Evolutionary conservation across 2,329 filamentous ascomycete genomes (phyloP), one percentile per base, ranked within the genome.

Genomic region (Aspergillus pseudotamarii): DNA sequence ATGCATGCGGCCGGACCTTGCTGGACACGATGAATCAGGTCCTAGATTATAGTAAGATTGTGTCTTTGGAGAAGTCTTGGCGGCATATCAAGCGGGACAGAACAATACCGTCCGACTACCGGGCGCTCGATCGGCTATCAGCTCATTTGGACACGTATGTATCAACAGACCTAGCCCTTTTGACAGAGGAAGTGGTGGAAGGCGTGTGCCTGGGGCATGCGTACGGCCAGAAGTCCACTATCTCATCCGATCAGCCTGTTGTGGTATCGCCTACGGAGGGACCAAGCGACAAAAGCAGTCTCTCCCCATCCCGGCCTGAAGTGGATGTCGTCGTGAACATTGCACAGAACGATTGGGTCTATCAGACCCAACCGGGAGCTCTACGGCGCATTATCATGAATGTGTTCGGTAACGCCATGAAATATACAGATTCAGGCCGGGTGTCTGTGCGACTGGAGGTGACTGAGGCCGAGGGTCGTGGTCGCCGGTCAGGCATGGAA

Each of bases 341-440:
- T 14, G 80, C 83, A 3, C 80, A 76, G 71, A 62, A 78, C 26
- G 64, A 79, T 58, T 89, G 87, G 85, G 73, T 76, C 1, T 88
- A 86, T 68, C 77, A 82, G 4, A 82, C 84, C 3, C 83, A 88
- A 54, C 82, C 85, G 0, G 87, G 87, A 0, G 83, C 82, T 2
- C 74, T 83, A 64, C 77, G 82, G 55, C 79, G 86, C 9, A 83
- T 89, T 54, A 80, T 89, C 55, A 88, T 88, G 85, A 89, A 89
- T 61, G 69, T 89, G 0, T 84, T 88, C 48, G 85, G 85, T 10
- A 89, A 89, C 68, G 82, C 87, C 0, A 79, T 89, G 69, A 89
- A 89, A 70, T 89, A 88, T 62, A 89, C 86, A 0, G 78, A 80
- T 2, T 71, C 75, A 1, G 86, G 86, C 4, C 83, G 78, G 59